These are phyloP conservation scores for Penicillium hesseltinei DNA, from an alignment of 2,329 filamentous ascomycete species.

Conservation along the genomic window DNA sequence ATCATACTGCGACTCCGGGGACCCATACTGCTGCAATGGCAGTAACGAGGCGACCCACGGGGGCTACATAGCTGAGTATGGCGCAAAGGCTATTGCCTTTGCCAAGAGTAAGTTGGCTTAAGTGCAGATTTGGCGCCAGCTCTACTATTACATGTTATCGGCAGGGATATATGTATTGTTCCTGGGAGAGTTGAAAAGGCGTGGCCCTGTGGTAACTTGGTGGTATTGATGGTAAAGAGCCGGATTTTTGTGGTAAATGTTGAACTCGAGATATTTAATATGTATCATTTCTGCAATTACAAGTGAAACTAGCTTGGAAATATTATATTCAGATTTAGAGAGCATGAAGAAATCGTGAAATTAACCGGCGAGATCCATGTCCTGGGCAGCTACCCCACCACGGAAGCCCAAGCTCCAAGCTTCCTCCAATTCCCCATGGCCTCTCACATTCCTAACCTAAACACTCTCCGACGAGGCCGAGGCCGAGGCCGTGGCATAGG, in stretches of 20 bases:
- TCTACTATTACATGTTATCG: not conserved
- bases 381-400: constrained; percentile 14
- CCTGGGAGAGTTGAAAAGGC: not conserved
- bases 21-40: constrained; percentile 67
- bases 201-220: not conserved
- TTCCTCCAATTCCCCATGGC: constrained; percentile 55
- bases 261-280: not conserved
- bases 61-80: constrained; percentile 62
- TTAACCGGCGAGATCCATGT: not conserved
- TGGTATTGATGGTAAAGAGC: too few relatives aligned
- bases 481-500: constrained; percentile 45
- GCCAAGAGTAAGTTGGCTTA: constrained; percentile 46
- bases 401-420: constrained; percentile 18
- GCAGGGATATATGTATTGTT: not conserved
- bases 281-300: not conserved
- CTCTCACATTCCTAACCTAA: constrained; percentile 75
- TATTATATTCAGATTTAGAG: too few relatives aligned
- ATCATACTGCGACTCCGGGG: constrained; percentile 63
- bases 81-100: constrained; percentile 58
- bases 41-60: constrained; percentile 60
- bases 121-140: not conserved
- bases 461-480: constrained; percentile 55
- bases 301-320: not conserved
- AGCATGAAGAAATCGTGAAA: too few relatives aligned
- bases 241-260: not conserved